Conservation (phyloP, 2,329 filamentous ascomycete species). For the Arthrobotrys iridis region DNA sequence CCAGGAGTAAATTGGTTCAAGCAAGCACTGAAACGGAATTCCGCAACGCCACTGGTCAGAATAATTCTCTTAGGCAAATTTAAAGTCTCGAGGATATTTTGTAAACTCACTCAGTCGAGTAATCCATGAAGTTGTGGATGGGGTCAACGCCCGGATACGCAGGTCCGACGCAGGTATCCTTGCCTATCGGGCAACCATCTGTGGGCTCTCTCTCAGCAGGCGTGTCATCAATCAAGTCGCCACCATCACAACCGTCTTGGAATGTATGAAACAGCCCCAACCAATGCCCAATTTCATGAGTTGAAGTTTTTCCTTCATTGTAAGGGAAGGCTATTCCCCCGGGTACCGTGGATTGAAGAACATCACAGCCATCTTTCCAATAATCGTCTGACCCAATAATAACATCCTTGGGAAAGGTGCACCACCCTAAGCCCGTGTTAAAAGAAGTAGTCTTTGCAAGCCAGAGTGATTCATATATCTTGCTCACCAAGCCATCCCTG, state of each 20-base stretch:
- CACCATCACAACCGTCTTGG: slow-evolving; percentile 56
- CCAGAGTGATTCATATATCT: background rate
- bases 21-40: slow-evolving; percentile 3
- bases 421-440: background rate
- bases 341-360: slow-evolving; percentile 20
- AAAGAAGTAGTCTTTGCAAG: background rate
- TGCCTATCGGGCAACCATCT: slow-evolving; percentile 57
- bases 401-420: slow-evolving; percentile 21
- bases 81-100: background rate
- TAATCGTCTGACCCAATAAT: background rate
- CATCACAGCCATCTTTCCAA: slow-evolving; percentile 38
- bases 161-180: slow-evolving; percentile 58
- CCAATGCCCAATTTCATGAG: slow-evolving; percentile 60
- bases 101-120: slow-evolving; percentile 52
- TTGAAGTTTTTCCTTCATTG: slow-evolving; percentile 56
- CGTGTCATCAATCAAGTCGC: slow-evolving; percentile 59
- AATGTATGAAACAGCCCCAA: slow-evolving; percentile 60
- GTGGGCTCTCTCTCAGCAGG: slow-evolving; percentile 57
- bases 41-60: background rate
- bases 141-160: slow-evolving; percentile 58
- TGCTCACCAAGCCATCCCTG: slow-evolving; percentile 19
- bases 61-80: background rate
- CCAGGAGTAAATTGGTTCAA: slow-evolving; percentile 30
- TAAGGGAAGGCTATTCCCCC: slow-evolving; percentile 5
- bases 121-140: slow-evolving; percentile 61